Conservation (phyloP, 2,329 filamentous ascomycete species). For the Aureobasidium namibiae region DNA sequence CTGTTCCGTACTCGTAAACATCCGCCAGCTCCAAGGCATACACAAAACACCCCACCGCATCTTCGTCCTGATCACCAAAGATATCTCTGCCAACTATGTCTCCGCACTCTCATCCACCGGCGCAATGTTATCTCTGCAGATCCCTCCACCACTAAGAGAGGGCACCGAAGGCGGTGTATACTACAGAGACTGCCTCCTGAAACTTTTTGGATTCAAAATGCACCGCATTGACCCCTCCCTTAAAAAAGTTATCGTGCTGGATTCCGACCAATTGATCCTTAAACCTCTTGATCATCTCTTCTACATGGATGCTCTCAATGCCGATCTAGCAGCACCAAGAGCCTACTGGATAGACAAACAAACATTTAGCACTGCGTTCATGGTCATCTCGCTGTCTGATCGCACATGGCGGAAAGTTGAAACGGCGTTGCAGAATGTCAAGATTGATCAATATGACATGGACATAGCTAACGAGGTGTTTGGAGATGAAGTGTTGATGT, state of each 20-base stretch:
- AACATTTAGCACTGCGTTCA: slow-evolving; percentile 22
- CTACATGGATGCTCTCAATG: slow-evolving; percentile 15
- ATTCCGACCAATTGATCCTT: slow-evolving; percentile 24
- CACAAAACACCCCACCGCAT: slow-evolving; percentile 19
- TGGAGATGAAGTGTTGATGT: slow-evolving; percentile 21
- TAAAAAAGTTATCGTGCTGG: slow-evolving; percentile 20
- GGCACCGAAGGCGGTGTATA: slow-evolving; percentile 14
- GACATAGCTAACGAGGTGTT: slow-evolving; percentile 24
- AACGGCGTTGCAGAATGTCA: slow-evolving; percentile 16
- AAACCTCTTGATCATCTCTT: slow-evolving; percentile 24
- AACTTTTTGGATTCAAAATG: slow-evolving; percentile 24
- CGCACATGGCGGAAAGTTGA: slow-evolving; percentile 21
- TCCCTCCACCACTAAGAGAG: slow-evolving; percentile 17
- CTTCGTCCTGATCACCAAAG: slow-evolving; percentile 19
- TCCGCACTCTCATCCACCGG: slow-evolving; percentile 14
- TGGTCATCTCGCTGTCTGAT: slow-evolving; percentile 22
- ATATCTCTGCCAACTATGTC: slow-evolving; percentile 17
- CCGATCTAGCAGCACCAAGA: slow-evolving; percentile 23
- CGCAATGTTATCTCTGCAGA: slow-evolving; percentile 18
- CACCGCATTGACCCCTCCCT: slow-evolving; percentile 20
- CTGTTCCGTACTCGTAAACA: slow-evolving; percentile 24
- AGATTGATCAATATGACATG: slow-evolving; percentile 23
- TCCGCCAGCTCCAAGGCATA: slow-evolving; percentile 19
- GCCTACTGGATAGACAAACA: slow-evolving; percentile 25
- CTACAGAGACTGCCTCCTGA: slow-evolving; percentile 23